Conservation (phyloP, 2,329 filamentous ascomycete genomes). For the Beauveria brongniartii region DNA sequence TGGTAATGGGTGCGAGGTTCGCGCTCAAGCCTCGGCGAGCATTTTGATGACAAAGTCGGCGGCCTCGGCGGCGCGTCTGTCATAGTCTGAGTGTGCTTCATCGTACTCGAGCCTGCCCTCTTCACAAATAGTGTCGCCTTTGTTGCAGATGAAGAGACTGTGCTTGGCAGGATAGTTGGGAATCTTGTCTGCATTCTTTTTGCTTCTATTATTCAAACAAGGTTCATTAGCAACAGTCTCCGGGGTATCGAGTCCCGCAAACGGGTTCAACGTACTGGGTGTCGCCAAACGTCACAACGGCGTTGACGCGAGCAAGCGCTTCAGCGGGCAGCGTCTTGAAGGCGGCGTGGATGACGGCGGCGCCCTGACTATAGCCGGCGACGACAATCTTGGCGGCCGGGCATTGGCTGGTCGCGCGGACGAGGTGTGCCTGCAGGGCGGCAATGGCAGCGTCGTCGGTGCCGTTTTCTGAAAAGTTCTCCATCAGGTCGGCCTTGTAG, state of each 20-base stretch:
- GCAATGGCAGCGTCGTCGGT: constrained; percentile 23
- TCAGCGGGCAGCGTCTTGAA: constrained; percentile 18
- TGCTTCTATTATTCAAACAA: neutral
- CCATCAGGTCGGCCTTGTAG: constrained; percentile 26
- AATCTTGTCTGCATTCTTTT: constrained; percentile 29
- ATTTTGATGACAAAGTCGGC: constrained; percentile 1
- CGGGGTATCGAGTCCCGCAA: no score
- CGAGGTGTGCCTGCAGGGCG: constrained; percentile 23
- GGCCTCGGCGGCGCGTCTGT: constrained; percentile 19
- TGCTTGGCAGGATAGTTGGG: constrained; percentile 25
- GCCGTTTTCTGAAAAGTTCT: constrained; percentile 25
- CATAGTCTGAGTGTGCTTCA: constrained; percentile 29
- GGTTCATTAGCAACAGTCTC: neutral
- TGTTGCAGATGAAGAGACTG: constrained; percentile 34
- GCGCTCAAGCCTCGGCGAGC: neutral
- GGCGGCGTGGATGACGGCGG: constrained; percentile 21
- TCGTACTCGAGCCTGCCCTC: constrained; percentile 25
- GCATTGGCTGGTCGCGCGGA: constrained; percentile 24
- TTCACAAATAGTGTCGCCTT: constrained; percentile 29
- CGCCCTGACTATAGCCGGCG: constrained; percentile 32
- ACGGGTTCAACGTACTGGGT: constrained; percentile 13
- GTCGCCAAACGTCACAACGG: constrained; percentile 21
- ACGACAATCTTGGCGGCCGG: constrained; percentile 28
- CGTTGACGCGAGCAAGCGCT: constrained; percentile 18
- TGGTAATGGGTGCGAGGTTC: no score